These are phyloP conservation scores for Skeletonema marinoi DNA, from an alignment of 108 stramenopile species.

Conservation along the genomic window DNA sequence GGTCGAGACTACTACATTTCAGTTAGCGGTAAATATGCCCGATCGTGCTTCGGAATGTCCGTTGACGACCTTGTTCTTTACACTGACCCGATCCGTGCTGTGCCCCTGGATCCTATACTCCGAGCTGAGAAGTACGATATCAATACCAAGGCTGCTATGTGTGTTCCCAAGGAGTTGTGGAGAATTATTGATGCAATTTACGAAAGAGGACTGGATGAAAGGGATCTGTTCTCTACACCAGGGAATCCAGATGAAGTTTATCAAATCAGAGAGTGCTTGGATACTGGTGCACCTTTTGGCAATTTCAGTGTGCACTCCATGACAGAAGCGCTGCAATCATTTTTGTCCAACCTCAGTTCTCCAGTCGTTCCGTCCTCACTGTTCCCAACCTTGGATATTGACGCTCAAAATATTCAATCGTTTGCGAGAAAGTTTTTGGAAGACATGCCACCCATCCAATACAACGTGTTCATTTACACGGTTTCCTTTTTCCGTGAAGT, in stretches of 20 bases:
- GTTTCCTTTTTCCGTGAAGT: constrained; percentile 94
- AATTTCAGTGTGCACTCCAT: constrained; percentile 78
- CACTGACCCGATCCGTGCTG: constrained; percentile 85
- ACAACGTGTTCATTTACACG: constrained; percentile 97
- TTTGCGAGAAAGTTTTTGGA: constrained; percentile 85
- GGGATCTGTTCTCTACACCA: constrained; percentile 82
- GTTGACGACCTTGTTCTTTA: constrained; percentile 90
- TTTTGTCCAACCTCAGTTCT: constrained; percentile 78
- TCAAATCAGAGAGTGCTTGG: constrained; percentile 87
- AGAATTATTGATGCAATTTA: constrained; percentile 93
- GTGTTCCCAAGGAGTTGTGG: constrained; percentile 97
- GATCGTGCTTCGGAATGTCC: constrained; percentile 94
- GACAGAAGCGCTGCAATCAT: constrained; percentile 76
- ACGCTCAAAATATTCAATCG: constrained; percentile 79
- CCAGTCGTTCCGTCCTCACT: constrained; percentile 83
- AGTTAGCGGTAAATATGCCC: constrained; percentile 79
- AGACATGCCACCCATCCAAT: constrained; percentile 90
- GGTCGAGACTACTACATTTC: constrained; percentile 93
- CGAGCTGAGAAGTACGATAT: constrained; percentile 70
- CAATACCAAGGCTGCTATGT: constrained; percentile 70
- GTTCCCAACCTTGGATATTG: constrained; percentile 86
- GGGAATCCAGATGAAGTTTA: constrained; percentile 81
- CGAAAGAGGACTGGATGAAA: constrained; percentile 79
- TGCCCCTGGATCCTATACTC: constrained; percentile 82
- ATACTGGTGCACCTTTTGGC: constrained; percentile 80